A percentile compares a stretch with the other conserved stretches of the same genome.
These are phyloP conservation scores for Cryptosporidium baileyi DNA, from an alignment of 169 alveolate species.

Conservation along the genomic window DNA sequence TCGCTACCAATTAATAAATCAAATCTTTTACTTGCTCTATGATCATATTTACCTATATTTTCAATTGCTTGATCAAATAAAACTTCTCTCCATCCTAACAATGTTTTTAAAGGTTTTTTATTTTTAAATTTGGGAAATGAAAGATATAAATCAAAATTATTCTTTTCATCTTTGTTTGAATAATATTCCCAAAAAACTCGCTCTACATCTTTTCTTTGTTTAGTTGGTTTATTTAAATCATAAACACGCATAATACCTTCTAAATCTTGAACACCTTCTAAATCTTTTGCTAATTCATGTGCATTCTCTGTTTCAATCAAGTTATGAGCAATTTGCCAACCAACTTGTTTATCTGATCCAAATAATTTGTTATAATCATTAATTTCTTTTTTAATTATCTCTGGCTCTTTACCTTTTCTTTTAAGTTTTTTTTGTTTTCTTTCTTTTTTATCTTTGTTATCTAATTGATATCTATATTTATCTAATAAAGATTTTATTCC, in stretches of 20 bases:
- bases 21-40: slow-evolving; percentile 46
- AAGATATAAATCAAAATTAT: neutral
- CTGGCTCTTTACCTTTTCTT: slow-evolving; percentile 28
- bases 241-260: slow-evolving; percentile 4
- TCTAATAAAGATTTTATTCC: slow-evolving; percentile 34
- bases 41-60: slow-evolving; percentile 56
- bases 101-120: slow-evolving; percentile 8
- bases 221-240: neutral
- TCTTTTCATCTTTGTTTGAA: neutral
- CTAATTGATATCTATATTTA: neutral
- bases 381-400: neutral
- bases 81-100: slow-evolving; percentile 56
- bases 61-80: slow-evolving; percentile 65
- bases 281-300: slow-evolving; percentile 1
- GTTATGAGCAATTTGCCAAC: slow-evolving; percentile 18
- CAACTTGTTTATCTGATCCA: slow-evolving; percentile 12
- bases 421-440: neutral
- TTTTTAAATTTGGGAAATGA: neutral
- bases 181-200: slow-evolving; percentile 36
- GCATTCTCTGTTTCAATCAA: neutral
- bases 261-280: slow-evolving; percentile 52
- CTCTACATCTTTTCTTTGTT: slow-evolving; percentile 46
- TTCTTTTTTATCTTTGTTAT: neutral
- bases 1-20: slow-evolving; percentile 5
- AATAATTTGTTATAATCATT: neutral